Percentiles rank a stretch among this genome's conserved stretches.
These are phyloP conservation scores for Gnomoniopsis smithogilvyi DNA, from an alignment of 2,329 filamentous ascomycete genomes.

Conservation along the genomic window DNA sequence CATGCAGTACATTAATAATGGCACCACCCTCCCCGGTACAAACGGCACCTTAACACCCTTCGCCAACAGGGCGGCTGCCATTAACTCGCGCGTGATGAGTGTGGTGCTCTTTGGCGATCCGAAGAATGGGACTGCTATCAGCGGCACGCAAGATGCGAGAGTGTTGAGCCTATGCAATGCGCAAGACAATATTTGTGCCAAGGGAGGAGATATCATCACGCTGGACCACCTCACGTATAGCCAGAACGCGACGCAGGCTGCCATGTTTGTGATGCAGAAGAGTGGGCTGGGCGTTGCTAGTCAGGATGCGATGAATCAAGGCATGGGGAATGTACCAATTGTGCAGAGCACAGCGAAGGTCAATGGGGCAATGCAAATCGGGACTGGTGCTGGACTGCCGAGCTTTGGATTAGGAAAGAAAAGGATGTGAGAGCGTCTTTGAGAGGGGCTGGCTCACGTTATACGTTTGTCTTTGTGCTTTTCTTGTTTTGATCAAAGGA, in stretches of 20 bases:
- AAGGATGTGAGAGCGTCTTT: not conserved
- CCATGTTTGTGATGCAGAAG: slow-evolving; percentile 25
- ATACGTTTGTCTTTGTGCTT: not conserved
- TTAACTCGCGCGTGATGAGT: slow-evolving; percentile 4
- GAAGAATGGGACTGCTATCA: slow-evolving; percentile 18
- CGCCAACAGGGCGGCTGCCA: not conserved
- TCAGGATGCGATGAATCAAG: slow-evolving; percentile 22
- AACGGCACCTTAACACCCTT: not conserved
- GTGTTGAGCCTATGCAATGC: slow-evolving; percentile 12
- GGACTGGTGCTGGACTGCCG: slow-evolving; percentile 1
- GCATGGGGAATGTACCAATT: slow-evolving; percentile 20
- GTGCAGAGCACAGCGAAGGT: slow-evolving; percentile 1
- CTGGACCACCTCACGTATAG: slow-evolving; percentile 26
- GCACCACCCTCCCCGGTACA: not conserved
- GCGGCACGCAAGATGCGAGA: not conserved
- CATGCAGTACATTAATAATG: slow-evolving; percentile 7
- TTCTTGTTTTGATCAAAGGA: not conserved
- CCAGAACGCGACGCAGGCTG: slow-evolving; percentile 21
- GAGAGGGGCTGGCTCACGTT: not conserved
- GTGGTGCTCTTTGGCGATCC: slow-evolving; percentile 16
- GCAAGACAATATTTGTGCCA: slow-evolving; percentile 17
- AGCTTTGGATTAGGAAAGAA: not conserved
- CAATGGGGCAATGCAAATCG: slow-evolving; percentile 8
- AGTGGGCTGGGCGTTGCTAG: slow-evolving; percentile 24
- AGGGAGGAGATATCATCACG: slow-evolving; percentile 22